Percentiles rank a stretch among this genome's conserved stretches.
Evolutionary conservation across 2,329 filamentous ascomycete species (phyloP).

Genomic region (Volutella citrinella): DNA sequence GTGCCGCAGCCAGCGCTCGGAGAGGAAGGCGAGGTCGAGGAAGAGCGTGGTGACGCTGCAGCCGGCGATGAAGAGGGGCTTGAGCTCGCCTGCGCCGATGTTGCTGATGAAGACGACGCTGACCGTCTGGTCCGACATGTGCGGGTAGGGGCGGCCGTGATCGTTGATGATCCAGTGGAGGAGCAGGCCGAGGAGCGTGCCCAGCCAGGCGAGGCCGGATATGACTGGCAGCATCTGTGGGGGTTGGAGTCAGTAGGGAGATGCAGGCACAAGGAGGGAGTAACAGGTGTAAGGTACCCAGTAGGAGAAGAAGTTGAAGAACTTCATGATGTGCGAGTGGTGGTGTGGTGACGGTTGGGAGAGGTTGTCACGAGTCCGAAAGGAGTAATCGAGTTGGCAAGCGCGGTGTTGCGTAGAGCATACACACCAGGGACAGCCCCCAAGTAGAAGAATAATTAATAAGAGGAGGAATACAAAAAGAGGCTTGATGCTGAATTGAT

Average conservation of each 20-base stretch:
- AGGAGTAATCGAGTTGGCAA: too few relatives aligned
- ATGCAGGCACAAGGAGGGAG: neutral
- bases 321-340: too few relatives aligned
- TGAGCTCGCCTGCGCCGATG: constrained; percentile 58
- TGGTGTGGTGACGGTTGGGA: too few relatives aligned
- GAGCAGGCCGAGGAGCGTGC: constrained; percentile 67
- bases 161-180: constrained; percentile 63
- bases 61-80: constrained; percentile 76
- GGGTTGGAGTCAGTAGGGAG: neutral
- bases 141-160: constrained; percentile 54
- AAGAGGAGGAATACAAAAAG: too few relatives aligned
- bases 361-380: too few relatives aligned
- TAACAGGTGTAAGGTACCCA: constrained; percentile 31
- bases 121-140: constrained; percentile 57
- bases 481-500: too few relatives aligned
- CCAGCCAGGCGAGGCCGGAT: constrained; percentile 62
- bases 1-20: constrained; percentile 85
- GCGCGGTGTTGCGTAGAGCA: too few relatives aligned
- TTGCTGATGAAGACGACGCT: constrained; percentile 71
- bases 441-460: too few relatives aligned
- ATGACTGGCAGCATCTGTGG: constrained; percentile 64
- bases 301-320: constrained; percentile 33
- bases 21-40: constrained; percentile 75
- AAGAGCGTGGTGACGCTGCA: constrained; percentile 70
- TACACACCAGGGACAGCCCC: too few relatives aligned